A percentile compares a stretch with the other conserved stretches of the same genome.
phyloP scores from a whole-genome alignment of 371 early-diverging fungal genomes.

The Capniomyces stellatus region DNA sequence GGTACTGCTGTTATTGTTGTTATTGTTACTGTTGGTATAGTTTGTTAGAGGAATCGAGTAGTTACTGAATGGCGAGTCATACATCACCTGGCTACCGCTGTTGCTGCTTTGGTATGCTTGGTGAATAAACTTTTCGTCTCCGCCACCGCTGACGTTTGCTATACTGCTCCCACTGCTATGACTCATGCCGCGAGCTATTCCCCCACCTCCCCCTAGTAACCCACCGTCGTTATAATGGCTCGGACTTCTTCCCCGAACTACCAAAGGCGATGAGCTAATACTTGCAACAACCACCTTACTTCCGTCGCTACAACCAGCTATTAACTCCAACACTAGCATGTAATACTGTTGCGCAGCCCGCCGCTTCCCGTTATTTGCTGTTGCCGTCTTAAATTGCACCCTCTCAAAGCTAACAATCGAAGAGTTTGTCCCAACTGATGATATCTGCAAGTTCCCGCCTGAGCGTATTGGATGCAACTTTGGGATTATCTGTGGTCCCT shows the following conservation, averaged over 20 bases:
- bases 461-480: slow-evolving; percentile 35
- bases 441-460: slow-evolving; percentile 36
- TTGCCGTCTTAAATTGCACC: slow-evolving; percentile 87
- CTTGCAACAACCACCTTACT: slow-evolving; percentile 36
- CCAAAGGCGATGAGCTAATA: slow-evolving; percentile 57
- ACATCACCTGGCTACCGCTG: too few relatives aligned
- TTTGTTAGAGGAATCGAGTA: too few relatives aligned
- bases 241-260: slow-evolving; percentile 85
- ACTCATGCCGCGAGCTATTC: too few relatives aligned
- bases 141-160: too few relatives aligned
- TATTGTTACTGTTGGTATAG: neutral
- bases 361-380: slow-evolving; percentile 81
- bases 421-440: slow-evolving; percentile 32
- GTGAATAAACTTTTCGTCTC: too few relatives aligned
- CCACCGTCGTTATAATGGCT: slow-evolving; percentile 85
- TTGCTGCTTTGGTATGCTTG: too few relatives aligned
- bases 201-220: too few relatives aligned
- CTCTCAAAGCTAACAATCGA: slow-evolving; percentile 70
- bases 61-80: too few relatives aligned
- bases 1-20: slow-evolving; percentile 1
- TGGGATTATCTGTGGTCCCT: slow-evolving; percentile 70
- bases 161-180: too few relatives aligned
- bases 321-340: slow-evolving; percentile 45
- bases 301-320: slow-evolving; percentile 39
- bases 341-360: slow-evolving; percentile 85